A percentile compares a stretch with the other conserved stretches of the same genome.
Evolutionary conservation across 257 asterid species (phyloP).

Genomic region (Solanum arcanum): DNA sequence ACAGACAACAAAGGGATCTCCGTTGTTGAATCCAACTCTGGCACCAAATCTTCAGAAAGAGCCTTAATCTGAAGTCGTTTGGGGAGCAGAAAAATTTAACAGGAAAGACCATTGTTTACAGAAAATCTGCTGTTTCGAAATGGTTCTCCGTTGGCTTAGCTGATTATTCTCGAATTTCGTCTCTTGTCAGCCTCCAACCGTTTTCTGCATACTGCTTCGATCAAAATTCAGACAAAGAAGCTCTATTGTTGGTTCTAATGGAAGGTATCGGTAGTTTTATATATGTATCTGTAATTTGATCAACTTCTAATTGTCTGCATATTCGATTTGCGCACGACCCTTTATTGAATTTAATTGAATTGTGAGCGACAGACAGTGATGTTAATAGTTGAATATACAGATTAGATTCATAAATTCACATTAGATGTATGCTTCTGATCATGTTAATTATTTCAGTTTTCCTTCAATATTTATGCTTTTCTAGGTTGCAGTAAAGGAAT

Average conservation of each 20-base stretch:
- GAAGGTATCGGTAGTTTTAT: not conserved
- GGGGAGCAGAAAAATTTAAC: not conserved
- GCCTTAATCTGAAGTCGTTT: not conserved
- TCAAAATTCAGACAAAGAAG: constrained; percentile 1
- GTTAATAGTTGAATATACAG: too few species aligned
- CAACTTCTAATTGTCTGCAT: too few species aligned
- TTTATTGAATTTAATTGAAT: too few species aligned
- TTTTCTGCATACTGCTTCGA: constrained; percentile 3
- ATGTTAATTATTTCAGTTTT: too few species aligned
- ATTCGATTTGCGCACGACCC: too few species aligned
- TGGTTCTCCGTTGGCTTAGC: constrained; percentile 37
- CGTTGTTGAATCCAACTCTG: constrained; percentile 14
- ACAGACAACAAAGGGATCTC: not conserved
- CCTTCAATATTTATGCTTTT: not conserved
- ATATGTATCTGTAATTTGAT: too few species aligned
- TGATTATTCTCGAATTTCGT: not conserved
- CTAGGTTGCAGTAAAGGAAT: constrained; percentile 1
- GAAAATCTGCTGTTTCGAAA: not conserved
- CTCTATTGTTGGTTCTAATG: constrained; percentile 15
- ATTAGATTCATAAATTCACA: too few species aligned
- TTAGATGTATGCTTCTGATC: too few species aligned
- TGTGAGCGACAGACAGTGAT: too few species aligned
- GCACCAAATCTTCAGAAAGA: not conserved
- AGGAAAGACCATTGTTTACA: not conserved
- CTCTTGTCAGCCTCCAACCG: constrained; percentile 14